Conservation (phyloP, 1,284 basidiomycete species). For the Cryptococcus jaspeensis region DNA sequence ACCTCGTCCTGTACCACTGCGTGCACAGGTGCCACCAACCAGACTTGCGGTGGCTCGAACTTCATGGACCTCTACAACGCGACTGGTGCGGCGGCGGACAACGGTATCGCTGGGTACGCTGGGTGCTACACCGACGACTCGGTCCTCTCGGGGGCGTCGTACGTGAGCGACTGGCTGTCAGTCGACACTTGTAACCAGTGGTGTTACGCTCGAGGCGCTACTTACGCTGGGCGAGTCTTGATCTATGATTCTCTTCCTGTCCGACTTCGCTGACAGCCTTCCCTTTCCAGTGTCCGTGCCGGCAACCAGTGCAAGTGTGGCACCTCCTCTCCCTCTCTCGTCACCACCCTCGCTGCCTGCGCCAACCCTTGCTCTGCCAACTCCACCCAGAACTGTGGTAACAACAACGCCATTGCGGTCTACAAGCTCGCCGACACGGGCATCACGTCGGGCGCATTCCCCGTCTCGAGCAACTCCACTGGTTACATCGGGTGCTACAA, state of each 20-base stretch:
- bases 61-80: constrained; percentile 21
- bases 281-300: background rate
- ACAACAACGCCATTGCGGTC: constrained; percentile 9
- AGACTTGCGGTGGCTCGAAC: constrained; percentile 16
- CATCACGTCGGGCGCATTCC: constrained; percentile 11
- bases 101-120: constrained; percentile 15
- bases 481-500: constrained; percentile 27
- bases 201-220: constrained; percentile 21
- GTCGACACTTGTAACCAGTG: constrained; percentile 19
- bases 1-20: constrained; percentile 18
- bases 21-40: constrained; percentile 12
- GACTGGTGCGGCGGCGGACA: constrained; percentile 13
- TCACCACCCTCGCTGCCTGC: constrained; percentile 17
- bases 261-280: background rate
- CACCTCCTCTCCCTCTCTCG: constrained; percentile 13
- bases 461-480: constrained; percentile 11
- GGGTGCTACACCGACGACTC: constrained; percentile 28
- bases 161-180: constrained; percentile 19
- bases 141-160: constrained; percentile 17
- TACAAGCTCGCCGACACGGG: constrained; percentile 15
- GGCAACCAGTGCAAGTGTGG: constrained; percentile 17
- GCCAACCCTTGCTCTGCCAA: constrained; percentile 18
- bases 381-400: constrained; percentile 14
- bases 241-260: background rate
- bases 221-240: constrained; percentile 15